Conservation (phyloP, 129 eudicot genomes). For the Artemisia annua region DNA sequence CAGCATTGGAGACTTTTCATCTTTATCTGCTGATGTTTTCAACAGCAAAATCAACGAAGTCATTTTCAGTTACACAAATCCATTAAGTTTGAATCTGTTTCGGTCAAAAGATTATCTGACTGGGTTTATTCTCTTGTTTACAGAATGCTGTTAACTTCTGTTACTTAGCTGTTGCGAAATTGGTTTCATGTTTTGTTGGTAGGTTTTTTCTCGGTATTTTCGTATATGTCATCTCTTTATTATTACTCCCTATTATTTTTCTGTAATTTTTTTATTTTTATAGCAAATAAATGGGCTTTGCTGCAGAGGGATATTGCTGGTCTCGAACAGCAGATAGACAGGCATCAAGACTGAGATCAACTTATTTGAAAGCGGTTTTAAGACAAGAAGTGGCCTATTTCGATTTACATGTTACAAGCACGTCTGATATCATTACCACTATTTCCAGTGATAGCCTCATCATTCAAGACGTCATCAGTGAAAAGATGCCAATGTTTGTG, state of each 20-base stretch:
- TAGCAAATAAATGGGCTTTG: too few relatives aligned
- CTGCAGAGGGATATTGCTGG: conserved; percentile 55
- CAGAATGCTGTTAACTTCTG: conserved; percentile 46
- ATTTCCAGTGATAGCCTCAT: conserved; percentile 49
- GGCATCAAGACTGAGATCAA: conserved; percentile 47
- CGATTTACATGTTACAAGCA: conserved; percentile 43
- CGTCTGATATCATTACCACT: conserved; percentile 43
- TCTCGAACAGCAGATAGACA: conserved; percentile 56
- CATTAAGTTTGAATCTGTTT: not conserved
- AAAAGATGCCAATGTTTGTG: conserved; percentile 38
- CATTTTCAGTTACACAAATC: not conserved
- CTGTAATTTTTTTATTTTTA: too few relatives aligned
- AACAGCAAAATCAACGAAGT: conserved; percentile 52
- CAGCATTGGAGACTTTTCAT: conserved; percentile 46
- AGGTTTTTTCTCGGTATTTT: not conserved
- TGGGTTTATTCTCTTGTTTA: not conserved
- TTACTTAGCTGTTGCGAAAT: conserved; percentile 42
- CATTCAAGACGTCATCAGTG: conserved; percentile 55
- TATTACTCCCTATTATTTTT: too few relatives aligned
- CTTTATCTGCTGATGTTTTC: conserved; percentile 22
- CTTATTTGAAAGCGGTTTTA: conserved; percentile 51
- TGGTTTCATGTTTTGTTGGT: conserved; percentile 49
- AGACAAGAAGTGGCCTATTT: conserved; percentile 59
- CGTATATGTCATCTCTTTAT: too few relatives aligned
- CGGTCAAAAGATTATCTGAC: not conserved